Conservation (phyloP, 495 filamentous ascomycete genomes). For the Aspergillus coremiiformis region DNA sequence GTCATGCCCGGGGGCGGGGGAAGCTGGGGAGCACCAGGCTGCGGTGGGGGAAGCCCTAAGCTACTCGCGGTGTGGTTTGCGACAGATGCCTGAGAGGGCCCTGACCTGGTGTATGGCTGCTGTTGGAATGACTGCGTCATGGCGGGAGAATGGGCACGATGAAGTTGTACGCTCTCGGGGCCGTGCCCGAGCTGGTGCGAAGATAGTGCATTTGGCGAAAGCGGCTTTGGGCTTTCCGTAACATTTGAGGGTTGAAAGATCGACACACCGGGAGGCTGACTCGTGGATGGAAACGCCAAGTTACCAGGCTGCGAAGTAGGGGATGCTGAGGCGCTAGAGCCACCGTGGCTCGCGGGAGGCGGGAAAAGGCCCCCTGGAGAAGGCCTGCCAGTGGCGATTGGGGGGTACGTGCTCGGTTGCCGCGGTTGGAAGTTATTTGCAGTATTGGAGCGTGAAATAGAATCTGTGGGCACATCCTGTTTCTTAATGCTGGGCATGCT, state of each 20-base stretch:
- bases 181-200: constrained; percentile 54
- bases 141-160: constrained; percentile 62
- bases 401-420: constrained; percentile 71
- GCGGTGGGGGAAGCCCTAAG: constrained; percentile 32
- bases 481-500: constrained; percentile 69
- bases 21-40: constrained; percentile 40
- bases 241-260: constrained; percentile 66
- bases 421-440: constrained; percentile 52
- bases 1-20: constrained; percentile 46
- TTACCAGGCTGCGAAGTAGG: constrained; percentile 46
- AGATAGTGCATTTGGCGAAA: constrained; percentile 65
- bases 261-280: constrained; percentile 39
- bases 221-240: constrained; percentile 80
- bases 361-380: constrained; percentile 52
- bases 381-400: constrained; percentile 46
- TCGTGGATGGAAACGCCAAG: constrained; percentile 41
- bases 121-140: constrained; percentile 62
- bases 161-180: constrained; percentile 34
- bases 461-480: constrained; percentile 46
- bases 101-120: constrained; percentile 52
- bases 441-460: constrained; percentile 33
- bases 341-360: constrained; percentile 43
- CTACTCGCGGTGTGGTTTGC: constrained; percentile 23
- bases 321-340: constrained; percentile 45
- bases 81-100: constrained; percentile 19